Conservation (phyloP, 176 grass and related monocot species). For the Triticum aestivum region IWGSC_CS_RefSeq_v2.1 NC_057806.1:614454701-614455200, state of each 20-base stretch:
- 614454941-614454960: constrained; percentile 55
- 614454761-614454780: constrained; percentile 51
- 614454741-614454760: constrained; percentile 71
- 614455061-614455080: constrained; percentile 31
- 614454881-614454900: constrained; percentile 47
- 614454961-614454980: not conserved
- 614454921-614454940: constrained; percentile 53
- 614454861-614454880: constrained; percentile 74
- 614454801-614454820: constrained; percentile 62
- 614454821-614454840: constrained; percentile 52
- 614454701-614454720: constrained; percentile 46
- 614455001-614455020: constrained; percentile 83
- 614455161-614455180: constrained; percentile 72
- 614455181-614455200: constrained; percentile 84
- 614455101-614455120: constrained; percentile 80
- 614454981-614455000: not conserved
- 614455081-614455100: constrained; percentile 62
- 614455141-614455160: constrained; percentile 87
- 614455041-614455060: constrained; percentile 33
- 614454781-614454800: constrained; percentile 51
- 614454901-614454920: constrained; percentile 38
- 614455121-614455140: constrained; percentile 73
- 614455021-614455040: constrained; percentile 64
- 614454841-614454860: constrained; percentile 81
- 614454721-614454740: constrained; percentile 64